Evolutionary conservation across 192 early-diverging fungal genomes (phyloP).

Genomic region (Pilaira anomala): DNA sequence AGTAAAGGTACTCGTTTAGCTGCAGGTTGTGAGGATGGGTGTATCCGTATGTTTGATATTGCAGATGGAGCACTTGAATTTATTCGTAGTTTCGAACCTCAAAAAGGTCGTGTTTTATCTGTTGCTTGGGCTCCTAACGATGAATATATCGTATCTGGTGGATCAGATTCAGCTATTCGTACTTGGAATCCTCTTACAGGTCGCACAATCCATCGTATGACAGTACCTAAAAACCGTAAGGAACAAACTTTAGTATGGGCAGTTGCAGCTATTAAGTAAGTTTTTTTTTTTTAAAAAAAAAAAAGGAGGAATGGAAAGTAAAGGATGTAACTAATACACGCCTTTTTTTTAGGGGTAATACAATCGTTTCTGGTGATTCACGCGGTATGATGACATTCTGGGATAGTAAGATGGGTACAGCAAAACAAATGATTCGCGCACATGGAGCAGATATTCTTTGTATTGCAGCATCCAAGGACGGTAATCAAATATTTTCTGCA

Average conservation of each 20-base stretch:
- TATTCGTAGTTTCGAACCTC: constrained; percentile 65
- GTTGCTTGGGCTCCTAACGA: constrained; percentile 80
- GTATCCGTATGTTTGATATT: constrained; percentile 85
- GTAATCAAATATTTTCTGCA: constrained; percentile 75
- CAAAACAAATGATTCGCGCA: constrained; percentile 66
- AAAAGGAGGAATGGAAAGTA: not conserved
- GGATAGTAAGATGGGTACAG: constrained; percentile 66
- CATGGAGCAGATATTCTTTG: constrained; percentile 90
- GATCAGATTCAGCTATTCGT: constrained; percentile 76
- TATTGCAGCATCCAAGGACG: constrained; percentile 61
- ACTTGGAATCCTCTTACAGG: constrained; percentile 61
- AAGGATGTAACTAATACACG: too few relatives aligned
- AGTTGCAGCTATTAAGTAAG: constrained; percentile 55
- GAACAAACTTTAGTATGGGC: constrained; percentile 92
- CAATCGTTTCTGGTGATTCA: constrained; percentile 88
- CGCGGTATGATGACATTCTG: constrained; percentile 89
- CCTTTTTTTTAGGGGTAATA: constrained; percentile 49
- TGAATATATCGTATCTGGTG: constrained; percentile 73
- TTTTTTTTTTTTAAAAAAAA: not conserved
- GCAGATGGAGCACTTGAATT: constrained; percentile 65
- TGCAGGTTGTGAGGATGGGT: constrained; percentile 92
- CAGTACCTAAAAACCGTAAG: constrained; percentile 63
- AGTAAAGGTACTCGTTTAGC: constrained; percentile 73
- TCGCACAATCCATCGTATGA: constrained; percentile 63
- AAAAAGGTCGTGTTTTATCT: constrained; percentile 75